Evolutionary conservation across 1,139 yeast species (phyloP).

Genomic region (Zygoascus sp.): DNA sequence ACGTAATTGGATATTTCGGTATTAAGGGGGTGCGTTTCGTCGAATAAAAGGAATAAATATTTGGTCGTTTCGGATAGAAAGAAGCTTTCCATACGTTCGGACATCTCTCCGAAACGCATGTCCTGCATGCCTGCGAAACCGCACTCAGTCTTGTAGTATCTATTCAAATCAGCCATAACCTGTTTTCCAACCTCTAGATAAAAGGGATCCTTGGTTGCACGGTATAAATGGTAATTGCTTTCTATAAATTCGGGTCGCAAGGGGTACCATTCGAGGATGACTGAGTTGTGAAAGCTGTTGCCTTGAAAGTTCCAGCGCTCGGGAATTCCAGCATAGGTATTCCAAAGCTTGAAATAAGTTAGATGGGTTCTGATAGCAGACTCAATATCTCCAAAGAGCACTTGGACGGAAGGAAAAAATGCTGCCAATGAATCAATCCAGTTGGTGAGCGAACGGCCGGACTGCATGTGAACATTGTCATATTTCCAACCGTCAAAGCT

Average conservation of each 20-base stretch:
- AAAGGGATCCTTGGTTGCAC: slow-evolving; percentile 84
- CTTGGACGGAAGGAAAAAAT: slow-evolving; percentile 83
- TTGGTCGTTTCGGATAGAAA: slow-evolving; percentile 82
- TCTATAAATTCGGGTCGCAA: slow-evolving; percentile 88
- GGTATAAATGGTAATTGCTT: slow-evolving; percentile 75
- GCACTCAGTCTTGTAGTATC: slow-evolving; percentile 55
- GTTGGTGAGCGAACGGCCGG: slow-evolving; percentile 48
- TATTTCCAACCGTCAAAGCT: slow-evolving; percentile 54
- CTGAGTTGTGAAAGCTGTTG: slow-evolving; percentile 22
- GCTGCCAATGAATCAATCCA: slow-evolving; percentile 91
- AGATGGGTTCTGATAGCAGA: slow-evolving; percentile 63
- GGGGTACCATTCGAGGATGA: slow-evolving; percentile 80
- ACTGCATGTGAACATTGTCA: slow-evolving; percentile 51
- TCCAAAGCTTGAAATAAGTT: slow-evolving; percentile 75
- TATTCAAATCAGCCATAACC: slow-evolving; percentile 51
- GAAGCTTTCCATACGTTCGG: slow-evolving; percentile 88
- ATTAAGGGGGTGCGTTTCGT: slow-evolving; percentile 56
- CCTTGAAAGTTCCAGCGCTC: slow-evolving; percentile 68
- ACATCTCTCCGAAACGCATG: slow-evolving; percentile 55
- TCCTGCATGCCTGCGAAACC: slow-evolving; percentile 82
- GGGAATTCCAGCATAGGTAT: slow-evolving; percentile 73
- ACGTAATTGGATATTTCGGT: slow-evolving; percentile 54
- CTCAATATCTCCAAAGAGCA: slow-evolving; percentile 65
- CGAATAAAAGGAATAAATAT: slow-evolving; percentile 76
- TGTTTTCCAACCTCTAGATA: slow-evolving; percentile 70